Evolutionary conservation across 495 filamentous ascomycete species (phyloP).

Genomic region (Aspergillus funiculosus): DNA sequence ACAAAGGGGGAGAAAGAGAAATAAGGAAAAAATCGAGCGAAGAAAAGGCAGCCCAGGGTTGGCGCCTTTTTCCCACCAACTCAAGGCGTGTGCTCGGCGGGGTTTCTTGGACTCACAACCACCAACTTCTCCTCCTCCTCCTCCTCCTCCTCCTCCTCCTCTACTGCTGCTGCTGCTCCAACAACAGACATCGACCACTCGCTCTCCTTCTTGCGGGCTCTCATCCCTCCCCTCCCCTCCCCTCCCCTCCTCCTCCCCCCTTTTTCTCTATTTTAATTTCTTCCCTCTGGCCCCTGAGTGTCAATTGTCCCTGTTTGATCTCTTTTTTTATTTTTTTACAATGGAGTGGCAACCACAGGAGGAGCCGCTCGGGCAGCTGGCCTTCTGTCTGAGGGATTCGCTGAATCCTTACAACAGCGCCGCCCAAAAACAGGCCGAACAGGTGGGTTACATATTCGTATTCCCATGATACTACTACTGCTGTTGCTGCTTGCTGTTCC

Average conservation of each 20-base stretch:
- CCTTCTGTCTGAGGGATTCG: conserved; percentile 84
- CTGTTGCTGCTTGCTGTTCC: not conserved
- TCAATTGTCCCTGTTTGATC: conserved; percentile 12
- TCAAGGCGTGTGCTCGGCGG: conserved; percentile 15
- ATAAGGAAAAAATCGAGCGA: not conserved
- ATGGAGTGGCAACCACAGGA: conserved; percentile 94
- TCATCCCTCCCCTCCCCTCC: not conserved
- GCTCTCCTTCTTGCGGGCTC: conserved; percentile 5
- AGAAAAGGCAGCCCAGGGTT: conserved; percentile 11
- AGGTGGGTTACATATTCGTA: conserved; percentile 29
- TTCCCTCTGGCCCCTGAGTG: conserved; percentile 25
- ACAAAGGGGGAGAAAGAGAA: not conserved
- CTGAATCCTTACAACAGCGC: conserved; percentile 71
- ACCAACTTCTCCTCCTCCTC: conserved; percentile 6
- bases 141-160: not conserved
- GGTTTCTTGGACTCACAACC: conserved; percentile 16
- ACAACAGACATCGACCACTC: not conserved
- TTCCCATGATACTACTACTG: conserved; percentile 9
- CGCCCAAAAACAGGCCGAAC: conserved; percentile 74
- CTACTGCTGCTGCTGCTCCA: not conserved
- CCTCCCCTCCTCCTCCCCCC: not conserved
- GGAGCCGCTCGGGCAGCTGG: conserved; percentile 80
- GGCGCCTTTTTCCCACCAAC: conserved; percentile 15
- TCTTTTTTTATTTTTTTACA: conserved; percentile 19
- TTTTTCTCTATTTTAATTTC: not conserved